Evolutionary conservation across 805 yeast species (phyloP).

Genomic region (Barnettozyma populi): DNA sequence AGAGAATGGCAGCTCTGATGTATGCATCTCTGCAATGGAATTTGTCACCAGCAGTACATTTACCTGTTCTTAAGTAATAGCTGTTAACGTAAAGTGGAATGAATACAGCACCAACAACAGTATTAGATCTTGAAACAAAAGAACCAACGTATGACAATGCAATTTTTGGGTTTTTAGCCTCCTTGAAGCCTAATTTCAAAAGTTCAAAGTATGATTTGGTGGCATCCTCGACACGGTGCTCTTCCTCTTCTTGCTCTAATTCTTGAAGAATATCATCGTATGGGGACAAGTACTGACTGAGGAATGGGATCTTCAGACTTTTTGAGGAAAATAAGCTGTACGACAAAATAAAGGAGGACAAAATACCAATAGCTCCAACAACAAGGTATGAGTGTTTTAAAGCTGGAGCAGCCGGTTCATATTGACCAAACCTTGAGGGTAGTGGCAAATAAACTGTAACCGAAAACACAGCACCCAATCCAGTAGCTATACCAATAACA

Average conservation of each 20-base stretch:
- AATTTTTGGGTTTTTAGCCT: constrained; percentile 43
- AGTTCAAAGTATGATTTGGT: constrained; percentile 33
- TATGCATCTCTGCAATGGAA: constrained; percentile 56
- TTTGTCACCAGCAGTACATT: constrained; percentile 36
- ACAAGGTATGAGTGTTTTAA: constrained; percentile 43
- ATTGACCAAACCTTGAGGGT: constrained; percentile 43
- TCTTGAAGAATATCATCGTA: constrained; percentile 31
- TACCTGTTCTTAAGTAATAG: constrained; percentile 46
- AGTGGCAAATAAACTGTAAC: constrained; percentile 51
- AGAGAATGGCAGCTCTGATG: constrained; percentile 57
- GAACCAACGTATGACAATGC: constrained; percentile 56
- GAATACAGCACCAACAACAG: constrained; percentile 53
- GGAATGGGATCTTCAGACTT: constrained; percentile 24
- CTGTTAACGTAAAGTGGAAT: constrained; percentile 59
- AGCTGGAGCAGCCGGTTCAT: constrained; percentile 37
- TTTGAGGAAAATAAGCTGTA: constrained; percentile 42
- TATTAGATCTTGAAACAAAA: constrained; percentile 57
- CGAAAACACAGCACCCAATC: constrained; percentile 63
- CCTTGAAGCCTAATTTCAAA: constrained; percentile 41
- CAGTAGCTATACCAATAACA: constrained; percentile 55
- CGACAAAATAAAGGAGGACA: constrained; percentile 34
- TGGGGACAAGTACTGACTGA: constrained; percentile 22
- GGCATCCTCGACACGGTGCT: constrained; percentile 7
- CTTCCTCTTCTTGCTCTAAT: constrained; percentile 25
- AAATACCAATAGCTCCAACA: constrained; percentile 39